Conservation (phyloP, 257 asterid species). For the Salvia hispanica region DNA sequence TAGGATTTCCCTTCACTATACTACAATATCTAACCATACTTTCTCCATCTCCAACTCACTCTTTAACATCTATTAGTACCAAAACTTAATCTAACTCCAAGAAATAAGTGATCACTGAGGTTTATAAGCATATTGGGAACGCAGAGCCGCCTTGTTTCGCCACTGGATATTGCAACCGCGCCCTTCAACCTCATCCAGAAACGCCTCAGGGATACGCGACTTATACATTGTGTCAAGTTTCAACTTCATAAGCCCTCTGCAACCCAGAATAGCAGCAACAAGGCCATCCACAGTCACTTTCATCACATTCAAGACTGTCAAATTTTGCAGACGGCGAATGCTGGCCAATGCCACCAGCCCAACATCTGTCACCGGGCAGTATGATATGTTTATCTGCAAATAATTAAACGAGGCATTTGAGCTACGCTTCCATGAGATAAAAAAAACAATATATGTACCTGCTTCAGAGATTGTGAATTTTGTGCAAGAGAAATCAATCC, state of each 20-base stretch:
- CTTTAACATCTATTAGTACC: too few relatives aligned
- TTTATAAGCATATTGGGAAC: background rate
- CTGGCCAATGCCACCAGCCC: constrained; percentile 41
- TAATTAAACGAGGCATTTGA: background rate
- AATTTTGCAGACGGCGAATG: constrained; percentile 31
- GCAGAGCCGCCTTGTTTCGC: constrained; percentile 37
- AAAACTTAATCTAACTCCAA: too few relatives aligned
- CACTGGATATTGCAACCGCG: constrained; percentile 41
- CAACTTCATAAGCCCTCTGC: constrained; percentile 37
- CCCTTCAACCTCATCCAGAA: constrained; percentile 29
- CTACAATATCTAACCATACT: too few relatives aligned
- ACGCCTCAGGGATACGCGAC: constrained; percentile 28
- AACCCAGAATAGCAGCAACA: constrained; percentile 33
- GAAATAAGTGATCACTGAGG: background rate
- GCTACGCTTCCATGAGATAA: background rate
- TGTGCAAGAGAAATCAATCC: constrained; percentile 44
- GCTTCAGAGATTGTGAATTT: constrained; percentile 34
- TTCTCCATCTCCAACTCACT: too few relatives aligned
- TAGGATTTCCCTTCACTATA: too few relatives aligned
- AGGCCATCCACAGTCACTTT: constrained; percentile 39
- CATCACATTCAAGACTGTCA: constrained; percentile 35
- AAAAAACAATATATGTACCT: constrained; percentile 23
- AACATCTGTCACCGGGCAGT: constrained; percentile 37
- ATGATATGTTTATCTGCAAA: constrained; percentile 43
- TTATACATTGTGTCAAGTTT: constrained; percentile 36